A percentile compares a stretch with the other conserved stretches of the same genome.
phyloP scores from a whole-genome alignment of 2,329 filamentous ascomycete genomes.

The Ophiostoma quercus region DNA sequence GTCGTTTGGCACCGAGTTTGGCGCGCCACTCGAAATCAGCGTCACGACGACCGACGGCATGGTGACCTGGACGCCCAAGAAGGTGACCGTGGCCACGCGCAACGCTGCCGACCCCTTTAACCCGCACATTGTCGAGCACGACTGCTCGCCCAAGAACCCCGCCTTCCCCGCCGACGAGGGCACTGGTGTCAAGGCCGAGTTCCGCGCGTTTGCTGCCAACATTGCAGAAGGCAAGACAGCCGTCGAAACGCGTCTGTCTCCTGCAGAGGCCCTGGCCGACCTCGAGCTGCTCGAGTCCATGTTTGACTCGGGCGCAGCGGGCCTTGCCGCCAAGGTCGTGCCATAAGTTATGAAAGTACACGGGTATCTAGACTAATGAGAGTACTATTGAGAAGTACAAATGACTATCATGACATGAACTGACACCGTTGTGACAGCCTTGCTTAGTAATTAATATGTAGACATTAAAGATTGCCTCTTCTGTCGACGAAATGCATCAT shows the following conservation, averaged over 20 bases:
- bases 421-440: background rate
- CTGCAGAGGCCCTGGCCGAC: constrained; percentile 33
- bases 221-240: constrained; percentile 27
- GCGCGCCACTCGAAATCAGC: constrained; percentile 29
- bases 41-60: constrained; percentile 32
- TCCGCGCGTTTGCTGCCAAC: constrained; percentile 32
- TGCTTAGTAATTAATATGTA: background rate
- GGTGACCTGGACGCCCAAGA: constrained; percentile 29
- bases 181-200: constrained; percentile 32
- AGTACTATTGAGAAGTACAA: background rate
- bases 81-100: constrained; percentile 27
- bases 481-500: background rate
- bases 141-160: constrained; percentile 27
- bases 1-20: constrained; percentile 35
- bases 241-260: constrained; percentile 30
- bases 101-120: background rate
- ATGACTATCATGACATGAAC: background rate
- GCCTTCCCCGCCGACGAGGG: constrained; percentile 20
- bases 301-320: constrained; percentile 31
- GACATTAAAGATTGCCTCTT: background rate
- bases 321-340: constrained; percentile 19
- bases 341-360: background rate
- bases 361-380: background rate
- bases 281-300: constrained; percentile 32
- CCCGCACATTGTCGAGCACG: constrained; percentile 18